A percentile compares a stretch with the other conserved stretches of the same genome.
Evolutionary conservation across 2,329 filamentous ascomycete genomes (phyloP).

Genomic region (Sporothrix mexicana): DNA sequence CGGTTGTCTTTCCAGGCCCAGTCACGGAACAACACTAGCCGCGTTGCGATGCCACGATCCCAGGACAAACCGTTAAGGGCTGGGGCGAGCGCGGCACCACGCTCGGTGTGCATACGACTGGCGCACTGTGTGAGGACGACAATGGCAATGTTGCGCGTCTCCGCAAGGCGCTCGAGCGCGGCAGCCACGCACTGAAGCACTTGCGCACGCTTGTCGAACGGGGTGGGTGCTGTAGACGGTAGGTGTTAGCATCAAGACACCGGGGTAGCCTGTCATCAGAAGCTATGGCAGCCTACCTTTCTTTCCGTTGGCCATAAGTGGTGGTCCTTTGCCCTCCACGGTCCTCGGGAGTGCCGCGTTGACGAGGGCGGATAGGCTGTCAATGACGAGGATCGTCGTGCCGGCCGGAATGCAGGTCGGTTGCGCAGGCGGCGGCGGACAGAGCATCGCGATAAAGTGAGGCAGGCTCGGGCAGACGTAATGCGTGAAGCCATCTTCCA

Average conservation of each 20-base stretch:
- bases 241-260: neutral
- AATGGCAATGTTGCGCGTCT: slow-evolving; percentile 73
- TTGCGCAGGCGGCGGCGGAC: slow-evolving; percentile 68
- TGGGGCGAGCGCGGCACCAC: slow-evolving; percentile 72
- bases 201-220: slow-evolving; percentile 46
- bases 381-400: slow-evolving; percentile 75
- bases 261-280: neutral
- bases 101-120: slow-evolving; percentile 75
- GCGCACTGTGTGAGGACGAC: slow-evolving; percentile 79
- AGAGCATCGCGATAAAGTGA: slow-evolving; percentile 76
- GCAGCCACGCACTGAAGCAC: slow-evolving; percentile 68
- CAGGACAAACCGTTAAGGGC: slow-evolving; percentile 77
- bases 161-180: slow-evolving; percentile 76
- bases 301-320: slow-evolving; percentile 37
- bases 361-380: slow-evolving; percentile 77
- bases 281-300: neutral
- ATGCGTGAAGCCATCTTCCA: slow-evolving; percentile 51
- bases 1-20: slow-evolving; percentile 62
- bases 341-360: slow-evolving; percentile 75
- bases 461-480: slow-evolving; percentile 66
- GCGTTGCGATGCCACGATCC: slow-evolving; percentile 77
- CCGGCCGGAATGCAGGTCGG: slow-evolving; percentile 64
- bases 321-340: slow-evolving; percentile 39
- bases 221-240: slow-evolving; percentile 26
- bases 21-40: slow-evolving; percentile 80